Evolutionary conservation across 768 basidiomycete species (phyloP).

Genomic region (Macrocybe gigantea): DNA sequence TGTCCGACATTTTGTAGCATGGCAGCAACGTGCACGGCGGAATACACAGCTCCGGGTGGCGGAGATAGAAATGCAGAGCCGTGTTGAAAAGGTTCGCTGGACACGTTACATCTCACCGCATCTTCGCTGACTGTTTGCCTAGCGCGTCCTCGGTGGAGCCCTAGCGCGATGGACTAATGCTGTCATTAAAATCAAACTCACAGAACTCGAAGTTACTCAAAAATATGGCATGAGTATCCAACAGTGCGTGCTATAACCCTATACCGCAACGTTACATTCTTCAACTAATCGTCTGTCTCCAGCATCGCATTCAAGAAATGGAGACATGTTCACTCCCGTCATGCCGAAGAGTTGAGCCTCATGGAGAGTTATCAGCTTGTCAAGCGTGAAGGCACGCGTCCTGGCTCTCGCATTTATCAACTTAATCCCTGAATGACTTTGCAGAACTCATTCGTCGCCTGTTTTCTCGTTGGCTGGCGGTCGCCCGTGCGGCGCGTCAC

Average conservation of each 20-base stretch:
- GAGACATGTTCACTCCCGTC: constrained; percentile 54
- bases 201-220: constrained; percentile 61
- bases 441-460: constrained; percentile 62
- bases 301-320: constrained; percentile 66
- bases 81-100: constrained; percentile 31
- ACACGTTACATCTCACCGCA: neutral
- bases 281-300: constrained; percentile 1
- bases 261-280: neutral
- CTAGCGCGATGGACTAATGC: constrained; percentile 65
- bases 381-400: constrained; percentile 62
- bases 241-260: constrained; percentile 18
- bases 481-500: constrained; percentile 55
- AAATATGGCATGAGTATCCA: constrained; percentile 26
- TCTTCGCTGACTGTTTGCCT: constrained; percentile 1
- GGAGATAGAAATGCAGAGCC: constrained; percentile 34
- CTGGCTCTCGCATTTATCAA: neutral
- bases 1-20: constrained; percentile 28
- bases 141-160: constrained; percentile 48
- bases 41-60: constrained; percentile 34
- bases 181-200: constrained; percentile 67
- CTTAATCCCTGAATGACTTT: neutral
- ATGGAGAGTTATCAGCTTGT: constrained; percentile 81
- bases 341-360: constrained; percentile 68
- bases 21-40: constrained; percentile 34
- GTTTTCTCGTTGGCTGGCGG: constrained; percentile 66